These are phyloP conservation scores for Colletotrichum orbiculare DNA, from an alignment of 2,329 filamentous ascomycete genomes.

Conservation along the genomic window DNA sequence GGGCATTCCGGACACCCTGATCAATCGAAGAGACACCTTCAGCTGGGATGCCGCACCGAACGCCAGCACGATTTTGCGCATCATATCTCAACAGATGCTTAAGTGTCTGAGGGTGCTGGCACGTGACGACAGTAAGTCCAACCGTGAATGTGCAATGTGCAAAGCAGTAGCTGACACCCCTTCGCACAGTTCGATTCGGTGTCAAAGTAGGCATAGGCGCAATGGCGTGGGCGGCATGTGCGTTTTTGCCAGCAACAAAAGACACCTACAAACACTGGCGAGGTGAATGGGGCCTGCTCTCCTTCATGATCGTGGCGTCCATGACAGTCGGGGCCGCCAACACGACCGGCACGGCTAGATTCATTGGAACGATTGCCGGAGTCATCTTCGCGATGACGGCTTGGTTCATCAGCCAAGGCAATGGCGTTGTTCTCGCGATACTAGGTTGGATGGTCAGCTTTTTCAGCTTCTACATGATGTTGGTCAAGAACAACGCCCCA, in stretches of 20 bases:
- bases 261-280: constrained; percentile 88
- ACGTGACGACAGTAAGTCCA: constrained; percentile 62
- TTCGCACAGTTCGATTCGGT: constrained; percentile 72
- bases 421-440: constrained; percentile 79
- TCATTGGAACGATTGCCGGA: constrained; percentile 87
- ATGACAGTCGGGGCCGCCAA: constrained; percentile 98
- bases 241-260: constrained; percentile 83
- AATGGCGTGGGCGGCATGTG: constrained; percentile 86
- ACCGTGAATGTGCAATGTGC: constrained; percentile 38
- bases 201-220: constrained; percentile 95
- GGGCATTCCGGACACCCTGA: constrained; percentile 66
- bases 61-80: constrained; percentile 55
- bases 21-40: constrained; percentile 62
- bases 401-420: constrained; percentile 82
- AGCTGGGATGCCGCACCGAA: constrained; percentile 67
- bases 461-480: constrained; percentile 89
- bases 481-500: constrained; percentile 85
- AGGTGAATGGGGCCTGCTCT: constrained; percentile 95
- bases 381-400: constrained; percentile 78
- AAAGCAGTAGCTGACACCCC: constrained; percentile 13
- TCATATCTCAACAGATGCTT: constrained; percentile 58
- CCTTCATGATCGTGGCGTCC: constrained; percentile 97
- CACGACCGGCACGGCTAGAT: constrained; percentile 87
- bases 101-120: constrained; percentile 59
- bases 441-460: constrained; percentile 85